Evolutionary conservation across 768 basidiomycete species (phyloP).

Genomic region (Suillus bovinus): DNA sequence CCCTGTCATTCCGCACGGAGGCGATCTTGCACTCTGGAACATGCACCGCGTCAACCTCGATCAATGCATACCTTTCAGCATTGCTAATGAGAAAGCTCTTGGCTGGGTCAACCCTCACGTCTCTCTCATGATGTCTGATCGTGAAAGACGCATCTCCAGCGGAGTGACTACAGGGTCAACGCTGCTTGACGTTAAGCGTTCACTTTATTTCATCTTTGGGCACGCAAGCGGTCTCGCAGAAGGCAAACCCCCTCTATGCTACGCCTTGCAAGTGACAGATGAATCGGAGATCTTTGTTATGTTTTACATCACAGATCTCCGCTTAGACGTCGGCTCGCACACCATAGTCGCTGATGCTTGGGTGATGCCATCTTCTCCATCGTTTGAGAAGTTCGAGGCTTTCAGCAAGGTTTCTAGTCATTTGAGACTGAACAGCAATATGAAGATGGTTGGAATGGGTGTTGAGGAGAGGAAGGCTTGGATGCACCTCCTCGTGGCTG

Average conservation of each 20-base stretch:
- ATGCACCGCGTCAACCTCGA: constrained; percentile 42
- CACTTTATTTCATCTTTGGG: constrained; percentile 30
- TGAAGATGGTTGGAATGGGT: constrained; percentile 7
- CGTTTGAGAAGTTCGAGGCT: background rate
- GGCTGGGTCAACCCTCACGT: constrained; percentile 37
- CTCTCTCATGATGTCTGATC: constrained; percentile 31
- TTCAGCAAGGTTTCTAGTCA: background rate
- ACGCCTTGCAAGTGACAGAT: constrained; percentile 16
- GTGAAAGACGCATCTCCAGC: constrained; percentile 29
- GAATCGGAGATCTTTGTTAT: constrained; percentile 34
- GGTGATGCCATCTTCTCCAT: constrained; percentile 38
- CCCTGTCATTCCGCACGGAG: constrained; percentile 22
- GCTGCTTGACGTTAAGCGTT: constrained; percentile 35
- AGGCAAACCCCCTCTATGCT: constrained; percentile 19
- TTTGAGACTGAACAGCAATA: background rate
- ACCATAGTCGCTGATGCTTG: constrained; percentile 54
- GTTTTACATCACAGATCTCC: constrained; percentile 47
- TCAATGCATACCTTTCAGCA: constrained; percentile 34
- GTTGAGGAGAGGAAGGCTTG: constrained; percentile 44
- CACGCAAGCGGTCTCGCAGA: constrained; percentile 25
- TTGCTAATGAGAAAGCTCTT: constrained; percentile 12
- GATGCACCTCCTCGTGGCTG: constrained; percentile 50
- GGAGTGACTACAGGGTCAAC: constrained; percentile 7
- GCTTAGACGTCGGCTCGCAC: constrained; percentile 48
- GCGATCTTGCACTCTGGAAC: constrained; percentile 30